These are phyloP conservation scores for Pseudomonodictys pantanalensis DNA, from an alignment of 495 filamentous ascomycete species.

Conservation along the genomic window DNA sequence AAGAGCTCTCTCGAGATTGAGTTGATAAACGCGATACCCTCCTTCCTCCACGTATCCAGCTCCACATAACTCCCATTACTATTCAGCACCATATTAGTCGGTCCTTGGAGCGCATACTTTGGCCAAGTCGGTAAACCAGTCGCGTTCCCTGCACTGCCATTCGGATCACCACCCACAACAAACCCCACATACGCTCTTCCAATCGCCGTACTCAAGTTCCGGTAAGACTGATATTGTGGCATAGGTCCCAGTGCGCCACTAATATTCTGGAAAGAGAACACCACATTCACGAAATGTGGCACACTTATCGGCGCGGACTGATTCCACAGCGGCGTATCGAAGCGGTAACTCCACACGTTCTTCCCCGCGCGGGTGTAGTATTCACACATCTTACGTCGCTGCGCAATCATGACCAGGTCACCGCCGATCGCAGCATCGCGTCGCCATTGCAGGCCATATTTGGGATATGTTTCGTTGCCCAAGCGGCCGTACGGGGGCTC, in stretches of 20 bases:
- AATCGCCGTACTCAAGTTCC: slow-evolving; percentile 28
- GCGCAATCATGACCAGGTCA: slow-evolving; percentile 32
- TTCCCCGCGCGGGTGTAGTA: slow-evolving; percentile 25
- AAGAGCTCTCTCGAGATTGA: slow-evolving; percentile 38
- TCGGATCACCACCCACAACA: slow-evolving; percentile 27
- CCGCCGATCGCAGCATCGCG: slow-evolving; percentile 34
- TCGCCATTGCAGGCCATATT: slow-evolving; percentile 33
- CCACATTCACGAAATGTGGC: slow-evolving; percentile 34
- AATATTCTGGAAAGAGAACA: slow-evolving; percentile 36
- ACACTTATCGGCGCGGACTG: slow-evolving; percentile 25
- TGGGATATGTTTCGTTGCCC: slow-evolving; percentile 27
- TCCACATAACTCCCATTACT: slow-evolving; percentile 44
- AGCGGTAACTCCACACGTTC: slow-evolving; percentile 33
- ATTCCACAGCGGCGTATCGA: slow-evolving; percentile 36
- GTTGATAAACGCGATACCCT: slow-evolving; percentile 46
- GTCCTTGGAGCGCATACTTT: slow-evolving; percentile 42
- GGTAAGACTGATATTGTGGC: slow-evolving; percentile 33
- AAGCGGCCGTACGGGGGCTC: slow-evolving; percentile 25
- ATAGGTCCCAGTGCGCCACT: slow-evolving; percentile 34
- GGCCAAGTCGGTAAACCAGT: slow-evolving; percentile 47
- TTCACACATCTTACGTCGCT: slow-evolving; percentile 34
- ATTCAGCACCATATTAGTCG: slow-evolving; percentile 48
- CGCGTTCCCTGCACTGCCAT: slow-evolving; percentile 11
- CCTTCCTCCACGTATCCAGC: slow-evolving; percentile 43
- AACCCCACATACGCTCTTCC: slow-evolving; percentile 35